A percentile compares a stretch with the other conserved stretches of the same genome.
Conservation (phyloP, 176 grass and related monocot genomes). For the Melocanna baccifera region DNA sequence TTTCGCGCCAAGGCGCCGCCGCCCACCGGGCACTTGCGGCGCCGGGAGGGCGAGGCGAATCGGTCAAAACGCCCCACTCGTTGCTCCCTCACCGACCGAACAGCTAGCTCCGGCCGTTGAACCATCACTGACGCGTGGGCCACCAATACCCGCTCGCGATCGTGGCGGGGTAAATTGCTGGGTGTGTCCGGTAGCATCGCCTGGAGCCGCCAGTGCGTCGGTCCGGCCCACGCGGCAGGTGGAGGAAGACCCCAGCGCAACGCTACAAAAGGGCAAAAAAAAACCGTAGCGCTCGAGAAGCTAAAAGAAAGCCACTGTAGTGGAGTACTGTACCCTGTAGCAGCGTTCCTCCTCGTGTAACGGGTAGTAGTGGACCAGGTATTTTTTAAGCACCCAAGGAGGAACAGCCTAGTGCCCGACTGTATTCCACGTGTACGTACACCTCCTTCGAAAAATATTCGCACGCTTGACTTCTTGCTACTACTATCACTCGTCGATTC, state of each 20-base stretch:
- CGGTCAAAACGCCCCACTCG: constrained; percentile 16
- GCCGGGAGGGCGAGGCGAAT: background rate
- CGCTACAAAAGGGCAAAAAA: background rate
- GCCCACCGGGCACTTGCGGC: constrained; percentile 6
- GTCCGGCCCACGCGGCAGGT: constrained; percentile 13
- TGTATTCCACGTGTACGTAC: background rate
- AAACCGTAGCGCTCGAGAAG: constrained; percentile 13
- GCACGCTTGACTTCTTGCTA: too few relatives aligned
- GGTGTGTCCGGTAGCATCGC: background rate
- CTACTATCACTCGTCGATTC: too few relatives aligned
- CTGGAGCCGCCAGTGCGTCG: constrained; percentile 26
- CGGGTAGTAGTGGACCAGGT: background rate
- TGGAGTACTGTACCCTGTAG: background rate
- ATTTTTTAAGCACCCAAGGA: background rate
- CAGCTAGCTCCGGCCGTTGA: fast-evolving
- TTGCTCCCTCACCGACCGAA: background rate
- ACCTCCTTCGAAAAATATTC: background rate
- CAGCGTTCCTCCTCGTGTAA: constrained; percentile 12
- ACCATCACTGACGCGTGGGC: background rate
- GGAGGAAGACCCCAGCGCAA: too few relatives aligned
- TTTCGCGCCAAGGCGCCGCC: constrained; percentile 38
- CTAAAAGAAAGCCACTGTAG: background rate
- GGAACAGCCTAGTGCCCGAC: background rate
- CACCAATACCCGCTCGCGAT: fast-evolving
- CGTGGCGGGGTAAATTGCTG: background rate